These are phyloP conservation scores for Elasticomyces elasticus DNA, from an alignment of 495 filamentous ascomycete species.

Conservation along the genomic window DNA sequence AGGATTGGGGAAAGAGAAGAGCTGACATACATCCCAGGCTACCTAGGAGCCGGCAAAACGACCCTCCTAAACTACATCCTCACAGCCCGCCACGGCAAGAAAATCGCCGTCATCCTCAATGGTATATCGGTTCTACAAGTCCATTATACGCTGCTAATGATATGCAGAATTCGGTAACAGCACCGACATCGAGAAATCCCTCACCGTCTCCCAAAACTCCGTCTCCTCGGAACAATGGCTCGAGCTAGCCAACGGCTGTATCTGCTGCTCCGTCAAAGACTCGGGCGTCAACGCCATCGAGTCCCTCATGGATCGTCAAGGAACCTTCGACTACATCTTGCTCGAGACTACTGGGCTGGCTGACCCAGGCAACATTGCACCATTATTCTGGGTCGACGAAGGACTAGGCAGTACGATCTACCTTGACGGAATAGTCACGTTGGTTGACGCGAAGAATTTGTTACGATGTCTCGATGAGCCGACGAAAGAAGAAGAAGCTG, in stretches of 20 bases:
- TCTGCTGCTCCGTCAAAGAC: slow-evolving; percentile 97
- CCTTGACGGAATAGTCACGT: slow-evolving; percentile 89
- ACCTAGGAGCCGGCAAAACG: slow-evolving; percentile 91
- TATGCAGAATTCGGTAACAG: slow-evolving; percentile 31
- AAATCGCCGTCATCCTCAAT: slow-evolving; percentile 94
- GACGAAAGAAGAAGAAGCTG: slow-evolving; percentile 40
- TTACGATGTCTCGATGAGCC: slow-evolving; percentile 66
- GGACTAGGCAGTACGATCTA: slow-evolving; percentile 89
- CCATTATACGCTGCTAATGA: not conserved
- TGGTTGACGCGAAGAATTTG: slow-evolving; percentile 93
- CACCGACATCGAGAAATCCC: slow-evolving; percentile 84
- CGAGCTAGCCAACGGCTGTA: slow-evolving; percentile 90
- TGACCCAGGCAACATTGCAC: slow-evolving; percentile 91
- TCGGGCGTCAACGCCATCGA: slow-evolving; percentile 86
- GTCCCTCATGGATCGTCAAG: slow-evolving; percentile 87
- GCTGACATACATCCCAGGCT: slow-evolving; percentile 41
- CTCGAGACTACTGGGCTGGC: slow-evolving; percentile 94
- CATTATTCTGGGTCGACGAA: slow-evolving; percentile 95
- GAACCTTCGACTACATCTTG: slow-evolving; percentile 93
- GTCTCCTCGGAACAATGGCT: slow-evolving; percentile 90
- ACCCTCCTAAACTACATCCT: slow-evolving; percentile 94
- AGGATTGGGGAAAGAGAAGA: not conserved
- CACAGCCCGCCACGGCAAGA: slow-evolving; percentile 88
- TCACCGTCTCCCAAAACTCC: slow-evolving; percentile 77
- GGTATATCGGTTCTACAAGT: slow-evolving; percentile 40